Conservation (phyloP, 1,139 yeast genomes). For the Wickerhamiella infanticola region DNA sequence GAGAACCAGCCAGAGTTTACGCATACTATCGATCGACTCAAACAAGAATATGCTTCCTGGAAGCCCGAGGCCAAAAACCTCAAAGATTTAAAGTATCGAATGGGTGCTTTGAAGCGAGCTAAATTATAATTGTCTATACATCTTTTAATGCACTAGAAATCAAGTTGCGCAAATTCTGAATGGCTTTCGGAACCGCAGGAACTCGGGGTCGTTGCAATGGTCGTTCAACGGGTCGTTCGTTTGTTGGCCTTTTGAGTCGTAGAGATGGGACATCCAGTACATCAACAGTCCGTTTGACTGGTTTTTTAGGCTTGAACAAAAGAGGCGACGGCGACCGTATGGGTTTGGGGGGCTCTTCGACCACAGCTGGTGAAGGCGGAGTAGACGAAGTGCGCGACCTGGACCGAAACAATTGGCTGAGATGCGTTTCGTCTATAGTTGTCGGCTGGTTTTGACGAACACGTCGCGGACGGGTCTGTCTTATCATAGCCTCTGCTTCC, state of each 20-base stretch:
- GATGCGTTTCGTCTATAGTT: background rate
- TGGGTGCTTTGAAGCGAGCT: constrained; percentile 38
- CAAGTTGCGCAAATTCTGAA: background rate
- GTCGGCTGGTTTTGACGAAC: background rate
- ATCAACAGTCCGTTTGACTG: background rate
- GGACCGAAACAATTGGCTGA: background rate
- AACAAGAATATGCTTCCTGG: constrained; percentile 68
- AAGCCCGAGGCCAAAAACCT: constrained; percentile 65
- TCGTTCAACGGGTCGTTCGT: no score
- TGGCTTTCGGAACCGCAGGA: background rate
- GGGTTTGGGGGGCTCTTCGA: no score
- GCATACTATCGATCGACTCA: constrained; percentile 43
- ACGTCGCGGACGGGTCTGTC: background rate
- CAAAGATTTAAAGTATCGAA: constrained; percentile 69
- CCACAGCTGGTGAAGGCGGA: no score
- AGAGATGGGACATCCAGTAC: background rate
- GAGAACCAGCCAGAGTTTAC: constrained; percentile 28
- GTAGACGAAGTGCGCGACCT: no score
- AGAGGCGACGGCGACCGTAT: no score
- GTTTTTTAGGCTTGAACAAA: background rate
- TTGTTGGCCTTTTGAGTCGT: background rate
- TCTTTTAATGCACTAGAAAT: background rate
- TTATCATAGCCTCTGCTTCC: background rate
- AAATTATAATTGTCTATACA: background rate
- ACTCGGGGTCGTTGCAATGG: background rate